Conservation (phyloP, 2,329 filamentous ascomycete genomes). For the Grosmannia clavigera region DNA sequence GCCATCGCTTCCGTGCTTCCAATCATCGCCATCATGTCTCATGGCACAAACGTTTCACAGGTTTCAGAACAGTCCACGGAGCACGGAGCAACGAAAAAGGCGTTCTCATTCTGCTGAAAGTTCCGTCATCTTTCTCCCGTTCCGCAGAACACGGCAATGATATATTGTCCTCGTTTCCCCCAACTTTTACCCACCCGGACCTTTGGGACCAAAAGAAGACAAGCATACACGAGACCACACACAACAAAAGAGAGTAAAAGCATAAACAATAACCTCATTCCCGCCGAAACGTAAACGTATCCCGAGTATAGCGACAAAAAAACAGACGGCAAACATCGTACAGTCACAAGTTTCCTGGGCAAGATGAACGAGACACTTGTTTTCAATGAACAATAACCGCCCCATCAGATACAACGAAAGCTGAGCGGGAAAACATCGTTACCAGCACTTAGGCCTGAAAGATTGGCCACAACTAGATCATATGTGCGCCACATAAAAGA, state of each 20-base stretch:
- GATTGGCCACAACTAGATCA: background rate
- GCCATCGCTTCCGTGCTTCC: too few species aligned
- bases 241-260: background rate
- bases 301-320: conserved; percentile 1
- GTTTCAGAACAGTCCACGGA: background rate
- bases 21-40: background rate
- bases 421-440: background rate
- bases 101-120: background rate
- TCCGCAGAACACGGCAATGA: background rate
- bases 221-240: background rate
- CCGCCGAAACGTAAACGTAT: background rate
- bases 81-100: background rate
- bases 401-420: background rate
- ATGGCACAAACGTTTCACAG: background rate
- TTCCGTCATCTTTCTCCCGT: background rate
- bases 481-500: background rate
- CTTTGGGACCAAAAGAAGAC: background rate
- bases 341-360: background rate
- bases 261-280: background rate
- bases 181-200: background rate
- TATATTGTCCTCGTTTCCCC: background rate
- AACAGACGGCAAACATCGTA: conserved; percentile 3
- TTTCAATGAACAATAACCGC: background rate
- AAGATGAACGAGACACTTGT: background rate
- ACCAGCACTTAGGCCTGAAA: background rate